These are phyloP conservation scores for Plasmopara viticola DNA, from an alignment of 352 stramenopile genomes.

Conservation along the genomic window DNA sequence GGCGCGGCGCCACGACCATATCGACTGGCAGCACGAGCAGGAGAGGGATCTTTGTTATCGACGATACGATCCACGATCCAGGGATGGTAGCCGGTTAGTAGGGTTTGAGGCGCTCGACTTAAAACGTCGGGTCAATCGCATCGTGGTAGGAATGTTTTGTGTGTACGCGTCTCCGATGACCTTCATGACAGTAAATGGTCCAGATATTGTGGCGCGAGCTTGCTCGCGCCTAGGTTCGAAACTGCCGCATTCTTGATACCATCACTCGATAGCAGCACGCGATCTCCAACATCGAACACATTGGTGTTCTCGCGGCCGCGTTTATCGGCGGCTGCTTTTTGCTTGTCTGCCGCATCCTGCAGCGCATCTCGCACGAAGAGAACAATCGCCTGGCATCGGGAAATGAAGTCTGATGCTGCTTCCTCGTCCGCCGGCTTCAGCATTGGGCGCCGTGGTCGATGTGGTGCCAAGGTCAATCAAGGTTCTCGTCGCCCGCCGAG, in stretches of 20 bases:
- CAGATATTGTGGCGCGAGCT: not conserved
- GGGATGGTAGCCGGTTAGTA: not conserved
- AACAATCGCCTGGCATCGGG: not conserved
- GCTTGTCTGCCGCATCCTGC: not conserved
- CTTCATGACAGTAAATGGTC: not conserved
- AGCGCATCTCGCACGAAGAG: not conserved
- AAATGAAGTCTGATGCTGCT: not conserved
- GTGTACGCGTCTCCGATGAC: not conserved
- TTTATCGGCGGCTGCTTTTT: not conserved
- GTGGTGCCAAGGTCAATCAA: too few relatives aligned
- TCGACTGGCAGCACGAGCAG: not conserved
- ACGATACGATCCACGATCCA: constrained; percentile 1
- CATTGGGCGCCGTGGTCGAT: not conserved
- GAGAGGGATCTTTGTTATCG: not conserved
- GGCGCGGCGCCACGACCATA: too few relatives aligned
- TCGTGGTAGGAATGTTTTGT: not conserved
- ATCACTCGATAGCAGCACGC: not conserved
- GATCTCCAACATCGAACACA: not conserved
- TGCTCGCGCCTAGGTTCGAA: not conserved
- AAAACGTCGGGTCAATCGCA: not conserved
- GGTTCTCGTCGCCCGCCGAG: too few relatives aligned
- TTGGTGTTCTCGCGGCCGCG: not conserved
- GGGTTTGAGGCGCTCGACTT: not conserved
- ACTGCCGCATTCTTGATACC: not conserved
- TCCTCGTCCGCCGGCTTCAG: not conserved